Evolutionary conservation across 768 basidiomycete species (phyloP), one percentile per base, ranked within the genome.

Genomic region (Lentinula sp.): DNA sequence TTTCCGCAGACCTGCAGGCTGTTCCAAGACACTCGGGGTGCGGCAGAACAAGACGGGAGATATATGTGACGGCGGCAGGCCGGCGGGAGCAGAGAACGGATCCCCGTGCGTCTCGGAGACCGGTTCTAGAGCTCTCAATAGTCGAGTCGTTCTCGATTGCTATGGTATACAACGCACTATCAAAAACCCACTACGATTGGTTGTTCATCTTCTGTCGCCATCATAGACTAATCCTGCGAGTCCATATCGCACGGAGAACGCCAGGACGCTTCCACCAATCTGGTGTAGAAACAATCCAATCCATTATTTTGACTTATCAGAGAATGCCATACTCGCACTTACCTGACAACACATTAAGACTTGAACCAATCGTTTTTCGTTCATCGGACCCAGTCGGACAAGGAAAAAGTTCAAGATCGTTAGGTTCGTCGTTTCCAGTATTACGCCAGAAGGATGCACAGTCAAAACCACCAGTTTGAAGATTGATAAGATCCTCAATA

Each of bases 381-480:
- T 80, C 89, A 95, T 91, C 13, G 92, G 88, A 2, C 95, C 95
- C 6, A 91, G 69, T 20, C 84, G 79, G 23, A 96, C 74, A 35
- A 99, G 79, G 58, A 97, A 80, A 58, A 90, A 82, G 71, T 97
- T 98, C 36, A 96, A 77, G 61, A 99, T 86, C 0, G 97, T 99
- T 62, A 98, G 74, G 72, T 99, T 99, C 39, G 91, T 94, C 4
- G 85, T 81, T 61, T 89, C 87, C 2, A 79, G 69, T 65, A 97
- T 87, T 28, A 70, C 72, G 10, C 85, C 85, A 23, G 68, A 76
- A 13, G 81, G 74, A 66, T 87, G 80, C 16, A 76, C 63, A 33
- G 81, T 85, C 6, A 97, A 74, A 36, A 85, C 75, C 35, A 91
- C 85, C 18, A 95, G 74, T 4, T 90, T 82, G 9, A 97, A 69